A percentile compares a stretch with the other conserved stretches of the same genome.
phyloP scores from a whole-genome alignment of 345 rosid species.

The Erysimum cheiranthoides region DNA sequence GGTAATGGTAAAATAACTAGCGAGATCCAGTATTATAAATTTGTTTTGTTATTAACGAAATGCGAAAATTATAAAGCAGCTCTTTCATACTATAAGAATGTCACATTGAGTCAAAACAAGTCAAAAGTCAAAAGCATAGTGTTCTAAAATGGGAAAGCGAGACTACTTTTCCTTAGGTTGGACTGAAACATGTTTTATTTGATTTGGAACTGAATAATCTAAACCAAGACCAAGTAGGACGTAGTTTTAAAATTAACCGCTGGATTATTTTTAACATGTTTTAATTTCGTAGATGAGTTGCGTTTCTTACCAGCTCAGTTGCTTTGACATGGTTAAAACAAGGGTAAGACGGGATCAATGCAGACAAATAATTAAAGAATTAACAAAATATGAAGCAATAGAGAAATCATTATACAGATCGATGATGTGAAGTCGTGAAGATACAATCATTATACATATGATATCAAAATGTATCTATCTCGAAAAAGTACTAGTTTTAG shows the following conservation, averaged over 20 bases:
- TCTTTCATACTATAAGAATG: no score
- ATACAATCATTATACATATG: neutral
- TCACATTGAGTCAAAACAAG: neutral
- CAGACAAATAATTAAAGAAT: neutral
- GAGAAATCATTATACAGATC: neutral
- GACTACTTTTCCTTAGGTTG: no score
- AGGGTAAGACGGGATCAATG: constrained; percentile 6
- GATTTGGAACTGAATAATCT: neutral
- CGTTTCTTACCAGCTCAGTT: neutral
- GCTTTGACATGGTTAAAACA: constrained; percentile 9
- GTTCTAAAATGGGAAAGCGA: neutral
- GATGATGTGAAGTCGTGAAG: no score
- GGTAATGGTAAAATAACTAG: no score
- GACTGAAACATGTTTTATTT: neutral
- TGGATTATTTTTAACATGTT: neutral
- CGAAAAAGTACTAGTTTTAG: constrained; percentile 19
- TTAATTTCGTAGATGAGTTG: neutral
- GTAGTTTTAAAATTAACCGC: neutral
- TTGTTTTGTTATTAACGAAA: no score
- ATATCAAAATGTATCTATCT: constrained; percentile 1
- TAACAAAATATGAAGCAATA: neutral
- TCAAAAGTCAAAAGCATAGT: neutral
- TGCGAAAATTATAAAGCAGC: no score
- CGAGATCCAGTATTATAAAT: no score
- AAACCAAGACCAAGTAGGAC: neutral